phyloP scores from a whole-genome alignment of 176 grass and related monocot genomes.

The Bonia amplexicaulis region DNA sequence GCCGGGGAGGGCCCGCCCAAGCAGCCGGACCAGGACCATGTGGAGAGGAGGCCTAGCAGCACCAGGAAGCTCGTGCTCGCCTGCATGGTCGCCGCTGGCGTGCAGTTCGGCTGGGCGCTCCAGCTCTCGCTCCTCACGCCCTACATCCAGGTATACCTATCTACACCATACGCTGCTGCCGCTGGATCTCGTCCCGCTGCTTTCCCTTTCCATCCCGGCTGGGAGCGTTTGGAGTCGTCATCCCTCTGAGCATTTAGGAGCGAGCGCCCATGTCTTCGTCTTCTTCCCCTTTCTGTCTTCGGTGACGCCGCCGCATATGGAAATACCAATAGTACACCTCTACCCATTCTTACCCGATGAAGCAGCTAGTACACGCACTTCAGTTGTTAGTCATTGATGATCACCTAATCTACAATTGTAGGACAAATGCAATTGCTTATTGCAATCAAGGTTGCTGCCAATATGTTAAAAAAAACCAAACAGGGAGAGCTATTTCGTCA shows the following conservation, averaged over 20 bases:
- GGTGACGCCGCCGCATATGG: neutral
- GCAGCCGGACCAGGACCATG: neutral
- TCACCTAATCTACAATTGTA: neutral
- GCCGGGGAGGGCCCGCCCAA: neutral
- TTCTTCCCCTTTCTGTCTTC: neutral
- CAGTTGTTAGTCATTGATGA: neutral
- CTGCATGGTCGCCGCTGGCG: constrained; percentile 87
- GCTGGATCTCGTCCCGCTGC: neutral
- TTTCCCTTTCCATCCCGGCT: neutral
- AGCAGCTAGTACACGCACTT: neutral
- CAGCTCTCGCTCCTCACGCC: constrained; percentile 96
- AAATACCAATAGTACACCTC: neutral
- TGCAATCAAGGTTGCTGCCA: neutral
- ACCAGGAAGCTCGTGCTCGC: constrained; percentile 63
- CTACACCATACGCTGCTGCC: neutral
- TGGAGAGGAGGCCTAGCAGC: neutral
- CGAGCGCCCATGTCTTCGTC: neutral
- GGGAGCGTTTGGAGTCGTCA: neutral
- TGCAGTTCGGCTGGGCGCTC: constrained; percentile 98
- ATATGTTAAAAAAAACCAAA: neutral
- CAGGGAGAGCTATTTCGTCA: neutral
- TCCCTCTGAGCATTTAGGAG: neutral
- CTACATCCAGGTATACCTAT: constrained; percentile 70
- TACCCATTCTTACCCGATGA: neutral
- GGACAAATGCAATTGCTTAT: neutral